phyloP scores from a whole-genome alignment of 78 protist species.

The Guillardia theta region DNA sequence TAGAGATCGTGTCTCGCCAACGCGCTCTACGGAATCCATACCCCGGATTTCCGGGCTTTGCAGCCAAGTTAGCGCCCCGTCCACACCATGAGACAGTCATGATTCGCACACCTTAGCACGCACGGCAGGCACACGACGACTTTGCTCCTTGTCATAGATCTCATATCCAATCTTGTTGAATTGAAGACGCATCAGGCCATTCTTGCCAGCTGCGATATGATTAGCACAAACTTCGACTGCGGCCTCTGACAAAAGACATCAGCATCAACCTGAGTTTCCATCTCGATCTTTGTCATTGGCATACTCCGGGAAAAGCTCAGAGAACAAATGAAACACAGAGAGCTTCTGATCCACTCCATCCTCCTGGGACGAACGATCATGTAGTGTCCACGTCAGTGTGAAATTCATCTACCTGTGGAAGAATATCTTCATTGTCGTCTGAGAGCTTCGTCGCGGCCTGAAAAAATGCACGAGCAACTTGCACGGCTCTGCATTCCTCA shows the following conservation, averaged over 20 bases:
- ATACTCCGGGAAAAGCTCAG: slow-evolving; percentile 10
- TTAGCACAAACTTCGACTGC: background rate
- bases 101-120: slow-evolving; percentile 2
- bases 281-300: slow-evolving; percentile 17
- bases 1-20: background rate
- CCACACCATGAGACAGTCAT: no score
- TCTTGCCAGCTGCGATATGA: background rate
- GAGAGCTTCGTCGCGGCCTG: slow-evolving; percentile 10
- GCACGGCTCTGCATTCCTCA: background rate
- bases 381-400: no score
- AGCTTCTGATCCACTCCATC: background rate
- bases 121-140: background rate
- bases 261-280: background rate
- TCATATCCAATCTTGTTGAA: background rate
- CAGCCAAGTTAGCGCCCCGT: no score
- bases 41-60: slow-evolving; percentile 35
- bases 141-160: background rate
- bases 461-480: slow-evolving; percentile 23
- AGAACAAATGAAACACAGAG: background rate
- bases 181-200: background rate
- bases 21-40: slow-evolving; percentile 32
- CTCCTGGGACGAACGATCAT: background rate
- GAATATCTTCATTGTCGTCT: slow-evolving; percentile 21
- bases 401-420: background rate
- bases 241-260: background rate